Percentiles rank a stretch among this genome's conserved stretches.
These are phyloP conservation scores for Nicotiana rustica DNA, from an alignment of 305 asterid species.

Conservation along the genomic window DNA sequence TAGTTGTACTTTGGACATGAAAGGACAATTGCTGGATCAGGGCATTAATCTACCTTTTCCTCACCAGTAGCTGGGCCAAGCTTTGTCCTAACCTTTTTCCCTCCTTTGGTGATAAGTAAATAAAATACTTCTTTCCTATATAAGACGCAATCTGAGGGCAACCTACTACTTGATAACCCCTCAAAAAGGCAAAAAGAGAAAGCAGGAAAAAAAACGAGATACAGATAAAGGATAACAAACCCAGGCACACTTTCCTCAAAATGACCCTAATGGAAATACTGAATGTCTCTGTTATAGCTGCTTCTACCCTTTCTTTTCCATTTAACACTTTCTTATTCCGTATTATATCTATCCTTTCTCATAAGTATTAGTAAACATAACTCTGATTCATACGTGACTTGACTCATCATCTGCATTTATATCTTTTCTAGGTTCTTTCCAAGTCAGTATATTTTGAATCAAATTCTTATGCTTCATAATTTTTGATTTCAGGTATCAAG, in stretches of 20 bases:
- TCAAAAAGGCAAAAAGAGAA: neutral
- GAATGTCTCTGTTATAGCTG: slow-evolving; percentile 1
- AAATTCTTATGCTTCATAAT: slow-evolving; percentile 38
- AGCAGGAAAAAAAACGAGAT: neutral
- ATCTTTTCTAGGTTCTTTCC: slow-evolving; percentile 13
- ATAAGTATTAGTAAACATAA: neutral
- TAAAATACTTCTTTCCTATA: neutral
- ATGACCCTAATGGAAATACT: slow-evolving; percentile 24
- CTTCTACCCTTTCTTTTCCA: neutral
- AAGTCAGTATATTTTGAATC: slow-evolving; percentile 7
- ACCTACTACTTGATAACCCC: slow-evolving; percentile 6
- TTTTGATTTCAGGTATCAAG: slow-evolving; percentile 82
- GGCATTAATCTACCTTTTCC: neutral
- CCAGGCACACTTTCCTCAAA: slow-evolving; percentile 24
- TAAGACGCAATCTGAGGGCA: neutral
- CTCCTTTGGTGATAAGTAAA: neutral
- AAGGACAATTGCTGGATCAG: neutral
- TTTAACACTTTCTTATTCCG: slow-evolving; percentile 15
- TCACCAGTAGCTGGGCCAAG: slow-evolving; percentile 18
- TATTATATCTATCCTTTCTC: neutral
- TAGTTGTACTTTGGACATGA: neutral
- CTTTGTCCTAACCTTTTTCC: neutral
- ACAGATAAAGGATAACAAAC: slow-evolving; percentile 18
- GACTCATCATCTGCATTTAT: neutral
- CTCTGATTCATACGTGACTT: neutral